Evolutionary conservation across 2,329 filamentous ascomycete species (phyloP).

Genomic region (Microcyclospora pomicola): DNA sequence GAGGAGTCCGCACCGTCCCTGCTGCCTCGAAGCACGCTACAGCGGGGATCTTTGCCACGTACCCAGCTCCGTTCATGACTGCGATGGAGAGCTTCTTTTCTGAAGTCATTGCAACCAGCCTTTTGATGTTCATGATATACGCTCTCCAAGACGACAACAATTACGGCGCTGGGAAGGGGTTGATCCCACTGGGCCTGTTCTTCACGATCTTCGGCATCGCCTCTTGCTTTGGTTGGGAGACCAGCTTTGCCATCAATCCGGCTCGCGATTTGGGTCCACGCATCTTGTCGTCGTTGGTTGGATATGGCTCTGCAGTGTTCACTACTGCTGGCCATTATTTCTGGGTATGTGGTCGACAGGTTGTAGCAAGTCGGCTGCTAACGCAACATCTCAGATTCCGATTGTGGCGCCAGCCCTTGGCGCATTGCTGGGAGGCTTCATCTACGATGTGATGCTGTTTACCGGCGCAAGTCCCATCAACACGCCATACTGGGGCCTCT

Average conservation of each 20-base stretch:
- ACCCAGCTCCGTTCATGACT: slow-evolving; percentile 53
- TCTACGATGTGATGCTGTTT: slow-evolving; percentile 57
- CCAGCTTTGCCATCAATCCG: slow-evolving; percentile 61
- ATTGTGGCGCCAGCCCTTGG: slow-evolving; percentile 59
- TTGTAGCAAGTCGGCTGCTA: neutral
- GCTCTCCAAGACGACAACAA: slow-evolving; percentile 48
- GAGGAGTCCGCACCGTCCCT: slow-evolving; percentile 47
- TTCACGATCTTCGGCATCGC: slow-evolving; percentile 63
- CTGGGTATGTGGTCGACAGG: slow-evolving; percentile 40
- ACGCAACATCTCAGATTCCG: slow-evolving; percentile 39
- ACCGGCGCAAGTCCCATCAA: slow-evolving; percentile 59
- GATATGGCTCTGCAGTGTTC: slow-evolving; percentile 56
- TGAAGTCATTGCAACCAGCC: slow-evolving; percentile 53
- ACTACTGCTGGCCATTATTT: slow-evolving; percentile 56
- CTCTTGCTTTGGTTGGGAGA: slow-evolving; percentile 62
- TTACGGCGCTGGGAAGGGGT: slow-evolving; percentile 39
- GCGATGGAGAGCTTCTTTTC: slow-evolving; percentile 56
- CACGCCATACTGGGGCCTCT: slow-evolving; percentile 49
- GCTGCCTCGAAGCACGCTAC: slow-evolving; percentile 42
- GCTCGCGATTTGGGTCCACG: slow-evolving; percentile 60
- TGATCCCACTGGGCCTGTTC: slow-evolving; percentile 50
- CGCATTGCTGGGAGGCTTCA: slow-evolving; percentile 47
- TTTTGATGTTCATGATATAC: slow-evolving; percentile 61
- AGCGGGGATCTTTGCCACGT: slow-evolving; percentile 60
- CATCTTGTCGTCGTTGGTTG: slow-evolving; percentile 49